A percentile compares a stretch with the other conserved stretches of the same genome.
Conservation (phyloP, 495 filamentous ascomycete genomes). For the Penicillium daleae region DNA sequence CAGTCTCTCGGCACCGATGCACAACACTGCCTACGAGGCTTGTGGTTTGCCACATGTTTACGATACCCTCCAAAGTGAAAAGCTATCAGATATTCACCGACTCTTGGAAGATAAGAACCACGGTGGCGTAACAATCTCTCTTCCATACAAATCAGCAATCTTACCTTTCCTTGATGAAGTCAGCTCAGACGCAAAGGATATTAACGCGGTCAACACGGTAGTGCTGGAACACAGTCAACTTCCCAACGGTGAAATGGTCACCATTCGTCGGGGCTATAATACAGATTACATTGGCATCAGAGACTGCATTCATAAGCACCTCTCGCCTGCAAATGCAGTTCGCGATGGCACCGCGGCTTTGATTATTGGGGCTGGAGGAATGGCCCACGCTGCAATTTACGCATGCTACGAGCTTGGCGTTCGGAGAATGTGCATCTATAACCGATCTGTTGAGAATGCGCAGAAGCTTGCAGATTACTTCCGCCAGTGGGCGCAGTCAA, state of each 20-base stretch:
- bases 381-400: constrained; percentile 66
- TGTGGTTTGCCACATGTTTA: constrained; percentile 70
- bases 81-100: constrained; percentile 57
- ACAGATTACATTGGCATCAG: constrained; percentile 70
- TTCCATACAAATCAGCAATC: constrained; percentile 67
- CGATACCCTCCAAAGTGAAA: constrained; percentile 54
- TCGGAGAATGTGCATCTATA: constrained; percentile 63
- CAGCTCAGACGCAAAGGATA: constrained; percentile 59
- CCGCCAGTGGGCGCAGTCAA: constrained; percentile 32
- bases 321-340: constrained; percentile 43
- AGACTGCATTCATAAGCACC: constrained; percentile 63
- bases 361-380: constrained; percentile 65
- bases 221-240: constrained; percentile 48
- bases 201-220: constrained; percentile 71
- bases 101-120: constrained; percentile 58
- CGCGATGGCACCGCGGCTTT: constrained; percentile 55
- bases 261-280: constrained; percentile 58
- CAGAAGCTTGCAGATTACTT: constrained; percentile 52
- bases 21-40: constrained; percentile 65
- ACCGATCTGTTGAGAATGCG: constrained; percentile 58
- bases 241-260: constrained; percentile 33
- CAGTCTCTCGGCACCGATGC: constrained; percentile 50
- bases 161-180: constrained; percentile 62
- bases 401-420: constrained; percentile 60
- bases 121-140: constrained; percentile 65